Percentiles rank a stretch among this genome's conserved stretches.
phyloP scores from a whole-genome alignment of 2,329 filamentous ascomycete species.

The Trichocomaceae sp. region DNA sequence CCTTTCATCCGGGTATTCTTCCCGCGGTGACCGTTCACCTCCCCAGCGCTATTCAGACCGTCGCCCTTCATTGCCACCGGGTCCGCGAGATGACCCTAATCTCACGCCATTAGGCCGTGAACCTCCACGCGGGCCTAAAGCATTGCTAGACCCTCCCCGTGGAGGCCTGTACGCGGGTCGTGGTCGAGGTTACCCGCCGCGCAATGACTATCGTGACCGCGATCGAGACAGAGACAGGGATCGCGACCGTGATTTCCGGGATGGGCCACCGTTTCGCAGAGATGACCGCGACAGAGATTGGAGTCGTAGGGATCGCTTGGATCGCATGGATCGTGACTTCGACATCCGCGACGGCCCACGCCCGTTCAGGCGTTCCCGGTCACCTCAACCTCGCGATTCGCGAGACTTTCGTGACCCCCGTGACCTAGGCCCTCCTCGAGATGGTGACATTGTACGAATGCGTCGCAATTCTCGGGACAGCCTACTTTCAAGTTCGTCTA shows the following conservation, averaged over 20 bases:
- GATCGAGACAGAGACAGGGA: conserved; percentile 38
- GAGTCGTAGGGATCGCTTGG: conserved; percentile 42
- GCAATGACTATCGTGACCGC: conserved; percentile 54
- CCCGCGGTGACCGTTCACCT: conserved; percentile 60
- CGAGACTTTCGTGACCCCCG: conserved; percentile 37
- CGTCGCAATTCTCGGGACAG: conserved; percentile 41
- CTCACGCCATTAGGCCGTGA: conserved; percentile 57
- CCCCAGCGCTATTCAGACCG: conserved; percentile 66
- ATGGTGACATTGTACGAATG: conserved; percentile 35
- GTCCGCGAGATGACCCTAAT: conserved; percentile 53
- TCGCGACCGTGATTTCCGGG: conserved; percentile 25
- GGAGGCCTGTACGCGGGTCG: conserved; percentile 38
- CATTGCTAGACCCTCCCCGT: conserved; percentile 62
- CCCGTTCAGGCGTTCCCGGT: conserved; percentile 40
- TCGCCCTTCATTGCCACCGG: conserved; percentile 60
- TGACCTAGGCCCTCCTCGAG: conserved; percentile 27
- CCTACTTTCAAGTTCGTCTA: conserved; percentile 31
- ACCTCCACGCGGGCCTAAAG: conserved; percentile 75
- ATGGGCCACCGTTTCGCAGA: conserved; percentile 35
- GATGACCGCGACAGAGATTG: conserved; percentile 38
- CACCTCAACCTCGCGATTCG: conserved; percentile 31
- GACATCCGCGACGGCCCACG: conserved; percentile 39
- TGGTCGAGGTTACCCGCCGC: conserved; percentile 54
- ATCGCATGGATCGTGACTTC: conserved; percentile 43
- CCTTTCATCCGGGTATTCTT: conserved; percentile 55